These are phyloP conservation scores for Entonaema liquescens DNA, from an alignment of 495 filamentous ascomycete genomes.

Conservation along the genomic window DNA sequence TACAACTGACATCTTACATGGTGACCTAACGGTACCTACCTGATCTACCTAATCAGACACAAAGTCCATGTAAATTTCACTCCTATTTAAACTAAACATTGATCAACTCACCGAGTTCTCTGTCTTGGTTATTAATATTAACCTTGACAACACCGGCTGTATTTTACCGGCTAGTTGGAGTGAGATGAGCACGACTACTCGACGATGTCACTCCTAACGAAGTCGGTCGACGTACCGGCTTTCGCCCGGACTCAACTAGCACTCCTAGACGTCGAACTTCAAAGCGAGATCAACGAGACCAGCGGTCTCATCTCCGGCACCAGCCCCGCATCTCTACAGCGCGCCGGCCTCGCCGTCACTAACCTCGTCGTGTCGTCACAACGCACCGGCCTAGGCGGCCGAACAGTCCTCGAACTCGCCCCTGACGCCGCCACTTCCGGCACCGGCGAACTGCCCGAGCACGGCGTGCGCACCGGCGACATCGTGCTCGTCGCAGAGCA, in stretches of 20 bases:
- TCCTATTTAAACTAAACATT: background rate
- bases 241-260: conserved; percentile 83
- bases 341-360: conserved; percentile 85
- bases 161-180: background rate
- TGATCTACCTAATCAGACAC: background rate
- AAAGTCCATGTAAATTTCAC: background rate
- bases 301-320: conserved; percentile 72
- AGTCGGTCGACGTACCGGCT: conserved; percentile 68
- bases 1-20: too few relatives aligned
- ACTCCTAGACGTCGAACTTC: conserved; percentile 80
- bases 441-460: conserved; percentile 66
- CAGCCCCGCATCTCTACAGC: conserved; percentile 77
- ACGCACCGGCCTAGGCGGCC: conserved; percentile 91
- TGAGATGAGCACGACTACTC: background rate
- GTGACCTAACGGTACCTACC: background rate
- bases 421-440: conserved; percentile 71
- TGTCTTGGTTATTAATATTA: background rate
- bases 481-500: conserved; percentile 84
- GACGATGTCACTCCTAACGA: conserved; percentile 53
- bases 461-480: conserved; percentile 88
- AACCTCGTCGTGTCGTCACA: conserved; percentile 79
- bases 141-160: background rate
- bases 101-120: background rate
- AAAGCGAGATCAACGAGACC: conserved; percentile 79
- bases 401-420: conserved; percentile 82